Evolutionary conservation across 2,329 filamentous ascomycete species (phyloP).

Genomic region (Penicillium sp.): DNA sequence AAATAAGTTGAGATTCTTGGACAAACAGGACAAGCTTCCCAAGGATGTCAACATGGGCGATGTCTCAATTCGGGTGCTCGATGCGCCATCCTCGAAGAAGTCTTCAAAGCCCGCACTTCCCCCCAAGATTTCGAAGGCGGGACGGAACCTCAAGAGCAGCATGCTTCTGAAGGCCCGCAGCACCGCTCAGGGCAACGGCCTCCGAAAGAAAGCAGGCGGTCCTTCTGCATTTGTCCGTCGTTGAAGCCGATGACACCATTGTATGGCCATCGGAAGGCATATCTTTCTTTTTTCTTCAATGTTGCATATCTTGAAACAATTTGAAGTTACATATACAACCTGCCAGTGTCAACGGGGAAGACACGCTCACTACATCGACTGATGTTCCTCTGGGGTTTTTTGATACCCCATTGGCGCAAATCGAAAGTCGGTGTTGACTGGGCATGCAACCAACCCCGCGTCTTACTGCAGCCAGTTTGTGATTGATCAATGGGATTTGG

Average conservation of each 20-base stretch:
- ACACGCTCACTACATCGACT: background rate
- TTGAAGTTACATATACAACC: background rate
- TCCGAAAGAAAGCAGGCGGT: conserved; percentile 39
- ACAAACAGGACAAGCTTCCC: conserved; percentile 47
- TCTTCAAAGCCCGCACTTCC: conserved; percentile 42
- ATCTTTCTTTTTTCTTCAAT: background rate
- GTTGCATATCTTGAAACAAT: background rate
- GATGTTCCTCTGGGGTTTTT: conserved; percentile 1
- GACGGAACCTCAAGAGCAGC: conserved; percentile 38
- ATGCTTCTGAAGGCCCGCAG: conserved; percentile 42
- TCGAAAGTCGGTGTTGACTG: conserved; percentile 7
- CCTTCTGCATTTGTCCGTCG: conserved; percentile 41
- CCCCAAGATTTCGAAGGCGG: conserved; percentile 47
- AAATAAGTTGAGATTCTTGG: conserved; percentile 51
- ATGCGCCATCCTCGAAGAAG: conserved; percentile 34
- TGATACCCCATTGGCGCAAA: conserved; percentile 4
- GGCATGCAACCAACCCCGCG: conserved; percentile 2
- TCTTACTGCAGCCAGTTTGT: conserved; percentile 4
- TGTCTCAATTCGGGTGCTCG: conserved; percentile 51
- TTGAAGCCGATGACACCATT: conserved; percentile 14
- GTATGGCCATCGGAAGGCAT: background rate
- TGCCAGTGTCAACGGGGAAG: background rate
- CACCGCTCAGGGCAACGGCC: conserved; percentile 33
- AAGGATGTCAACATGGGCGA: conserved; percentile 53
- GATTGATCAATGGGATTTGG: background rate